Base-by-base conservation (phyloP, 1,284 basidiomycete species). In the Rhodotorula mucilaginosa region DNA sequence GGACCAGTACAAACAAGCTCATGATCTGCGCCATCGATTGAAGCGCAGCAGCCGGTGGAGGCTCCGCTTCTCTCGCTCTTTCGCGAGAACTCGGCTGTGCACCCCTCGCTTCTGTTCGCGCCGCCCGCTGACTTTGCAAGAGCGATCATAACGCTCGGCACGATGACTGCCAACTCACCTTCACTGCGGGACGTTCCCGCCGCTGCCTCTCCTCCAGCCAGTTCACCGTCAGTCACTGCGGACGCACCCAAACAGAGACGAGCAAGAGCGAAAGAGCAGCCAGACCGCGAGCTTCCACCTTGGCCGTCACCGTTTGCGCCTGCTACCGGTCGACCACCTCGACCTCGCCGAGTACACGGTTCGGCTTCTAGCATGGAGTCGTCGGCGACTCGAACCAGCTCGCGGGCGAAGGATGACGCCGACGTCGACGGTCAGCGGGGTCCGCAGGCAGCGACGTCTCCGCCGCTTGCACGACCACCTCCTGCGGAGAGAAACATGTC, bases 51-150 rank as follows among this genome's bases (percentile, higher is more conserved):
- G 49, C 49, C 49, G 49, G 21, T 51, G 39, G 39, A 44, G 49
- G 49, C 49, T 51, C 49, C 21, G 49, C 19, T 19, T 31, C 18
- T 34, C 56, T 19, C 31, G 18, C 56, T 16, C 7, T 13, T 29
- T 29, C 15, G 31, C 49, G 49, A 19, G 21, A n/a, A 51, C 49
- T n/a, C 21, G 49, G 49, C n/a, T 19, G 31, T 16, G 23, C 31
- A 18, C 18, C n/a, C 54, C 56, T 57, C 58, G 58, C 44, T 16
- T 34, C 39, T 59, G 58, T 44, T 59, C 58, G 58, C 58, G 21
- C 57, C 16, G 26, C 56, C 56, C 29, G 6, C 56, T 31, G 6
- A 47, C 56, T 7, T 12, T 10, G n/a, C 26, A 29, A 57, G n/a
- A 57, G n/a, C 26, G 26, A 18, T 31, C 26, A 52, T 23, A 44